These are phyloP conservation scores for Hypoxylon sp. DNA, from an alignment of 2,329 filamentous ascomycete genomes.

Conservation along the genomic window DNA sequence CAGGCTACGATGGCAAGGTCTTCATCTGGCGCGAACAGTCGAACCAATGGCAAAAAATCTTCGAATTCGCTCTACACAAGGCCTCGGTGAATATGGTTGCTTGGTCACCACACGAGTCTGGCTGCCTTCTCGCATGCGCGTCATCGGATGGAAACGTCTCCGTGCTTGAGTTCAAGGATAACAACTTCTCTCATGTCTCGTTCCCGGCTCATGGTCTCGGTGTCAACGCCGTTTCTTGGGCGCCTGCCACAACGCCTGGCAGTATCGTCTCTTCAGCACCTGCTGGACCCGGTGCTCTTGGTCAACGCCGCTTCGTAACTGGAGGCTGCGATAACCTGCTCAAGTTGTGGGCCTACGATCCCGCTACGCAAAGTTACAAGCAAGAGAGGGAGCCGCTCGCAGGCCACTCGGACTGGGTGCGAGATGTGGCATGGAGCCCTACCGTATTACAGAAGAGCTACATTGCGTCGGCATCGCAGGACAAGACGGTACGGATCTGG, in stretches of 20 bases:
- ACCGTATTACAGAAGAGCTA: slow-evolving; percentile 96
- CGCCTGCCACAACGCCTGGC: slow-evolving; percentile 86
- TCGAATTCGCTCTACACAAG: slow-evolving; percentile 93
- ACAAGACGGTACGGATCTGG: slow-evolving; percentile 98
- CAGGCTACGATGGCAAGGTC: slow-evolving; percentile 97
- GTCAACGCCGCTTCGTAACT: slow-evolving; percentile 89
- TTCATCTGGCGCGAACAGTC: slow-evolving; percentile 96
- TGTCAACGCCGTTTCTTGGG: slow-evolving; percentile 97
- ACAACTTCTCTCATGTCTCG: slow-evolving; percentile 88
- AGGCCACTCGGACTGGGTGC: slow-evolving; percentile 96
- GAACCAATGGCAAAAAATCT: slow-evolving; percentile 85
- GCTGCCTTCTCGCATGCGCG: slow-evolving; percentile 94
- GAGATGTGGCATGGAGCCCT: slow-evolving; percentile 97
- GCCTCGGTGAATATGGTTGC: slow-evolving; percentile 96
- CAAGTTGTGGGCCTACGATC: slow-evolving; percentile 91
- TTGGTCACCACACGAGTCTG: slow-evolving; percentile 97
- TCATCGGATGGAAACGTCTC: slow-evolving; percentile 94
- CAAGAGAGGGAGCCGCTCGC: slow-evolving; percentile 75
- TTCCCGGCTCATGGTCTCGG: slow-evolving; percentile 94
- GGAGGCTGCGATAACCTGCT: slow-evolving; percentile 94
- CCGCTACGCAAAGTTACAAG: slow-evolving; percentile 72
- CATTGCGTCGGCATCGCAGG: slow-evolving; percentile 94
- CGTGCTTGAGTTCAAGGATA: slow-evolving; percentile 97
- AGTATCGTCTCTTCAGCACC: slow-evolving; percentile 81
- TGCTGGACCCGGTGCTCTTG: slow-evolving; percentile 70